These are phyloP conservation scores for Arbutus unedo DNA, from an alignment of 148 eudicot genomes.

Conservation along the genomic window DNA sequence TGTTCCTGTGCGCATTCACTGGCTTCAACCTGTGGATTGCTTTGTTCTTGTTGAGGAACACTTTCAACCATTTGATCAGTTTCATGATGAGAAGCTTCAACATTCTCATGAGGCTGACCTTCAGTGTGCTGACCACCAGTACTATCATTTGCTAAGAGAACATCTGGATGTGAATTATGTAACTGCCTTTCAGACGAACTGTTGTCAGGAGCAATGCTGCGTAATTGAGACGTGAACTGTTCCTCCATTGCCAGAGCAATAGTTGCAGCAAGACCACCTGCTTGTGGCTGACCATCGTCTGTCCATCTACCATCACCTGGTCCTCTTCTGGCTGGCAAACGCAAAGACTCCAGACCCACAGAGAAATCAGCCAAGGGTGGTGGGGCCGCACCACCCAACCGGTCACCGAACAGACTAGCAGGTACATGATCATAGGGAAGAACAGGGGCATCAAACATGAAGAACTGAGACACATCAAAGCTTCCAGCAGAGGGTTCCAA, in stretches of 20 bases:
- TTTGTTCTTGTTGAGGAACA: conserved; percentile 30
- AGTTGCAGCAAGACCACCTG: conserved; percentile 72
- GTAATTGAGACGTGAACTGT: conserved; percentile 61
- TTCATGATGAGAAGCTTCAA: conserved; percentile 34
- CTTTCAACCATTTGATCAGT: conserved; percentile 31
- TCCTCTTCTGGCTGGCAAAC: conserved; percentile 71
- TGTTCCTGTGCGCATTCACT: conserved; percentile 25
- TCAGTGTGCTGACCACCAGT: conserved; percentile 37
- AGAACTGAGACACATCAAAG: conserved; percentile 63
- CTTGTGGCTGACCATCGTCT: conserved; percentile 98
- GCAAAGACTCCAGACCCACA: conserved; percentile 83
- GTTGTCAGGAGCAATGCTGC: conserved; percentile 34
- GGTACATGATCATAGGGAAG: conserved; percentile 68
- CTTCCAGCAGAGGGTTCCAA: conserved; percentile 63
- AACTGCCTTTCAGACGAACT: conserved; percentile 40
- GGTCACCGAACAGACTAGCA: conserved; percentile 64
- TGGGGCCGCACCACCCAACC: conserved; percentile 59
- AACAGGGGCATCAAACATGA: conserved; percentile 89
- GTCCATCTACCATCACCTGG: conserved; percentile 98
- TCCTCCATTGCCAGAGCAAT: conserved; percentile 88
- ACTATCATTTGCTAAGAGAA: conserved; percentile 27
- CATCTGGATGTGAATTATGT: conserved; percentile 37
- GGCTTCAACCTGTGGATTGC: conserved; percentile 24
- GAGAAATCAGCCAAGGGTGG: conserved; percentile 73
- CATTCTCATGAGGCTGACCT: conserved; percentile 29